Conservation (phyloP, 495 filamentous ascomycete species). For the Xylaria castorea region DNA sequence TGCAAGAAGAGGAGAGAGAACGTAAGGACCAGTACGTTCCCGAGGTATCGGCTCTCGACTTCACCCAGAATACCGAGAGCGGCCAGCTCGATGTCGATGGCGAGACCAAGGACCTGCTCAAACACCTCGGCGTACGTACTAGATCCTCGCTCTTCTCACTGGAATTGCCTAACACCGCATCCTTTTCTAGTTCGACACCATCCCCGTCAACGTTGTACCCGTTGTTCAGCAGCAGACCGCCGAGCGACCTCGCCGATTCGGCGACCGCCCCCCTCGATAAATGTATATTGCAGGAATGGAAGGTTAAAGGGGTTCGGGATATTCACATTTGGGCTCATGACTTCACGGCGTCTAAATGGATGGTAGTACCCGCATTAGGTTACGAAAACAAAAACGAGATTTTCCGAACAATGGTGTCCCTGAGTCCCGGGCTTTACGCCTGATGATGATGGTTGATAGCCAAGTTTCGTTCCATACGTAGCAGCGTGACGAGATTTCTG, state of each 20-base stretch:
- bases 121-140: constrained; percentile 91
- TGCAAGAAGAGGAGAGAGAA: constrained; percentile 99
- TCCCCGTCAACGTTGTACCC: constrained; percentile 91
- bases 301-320: constrained; percentile 27
- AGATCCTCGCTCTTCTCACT: not conserved
- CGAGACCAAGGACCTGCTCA: constrained; percentile 98
- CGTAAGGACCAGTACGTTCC: constrained; percentile 99
- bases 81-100: constrained; percentile 92
- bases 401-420: constrained; percentile 83
- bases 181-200: constrained; percentile 81
- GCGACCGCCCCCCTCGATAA: constrained; percentile 56
- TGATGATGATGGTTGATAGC: constrained; percentile 90
- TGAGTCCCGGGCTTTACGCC: constrained; percentile 64
- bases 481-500: constrained; percentile 20
- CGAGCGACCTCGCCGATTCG: constrained; percentile 69
- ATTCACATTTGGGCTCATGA: constrained; percentile 47
- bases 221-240: constrained; percentile 85
- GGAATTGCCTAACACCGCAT: constrained; percentile 35
- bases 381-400: constrained; percentile 63
- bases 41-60: constrained; percentile 97
- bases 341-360: constrained; percentile 58
- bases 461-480: constrained; percentile 56
- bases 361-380: constrained; percentile 58
- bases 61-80: constrained; percentile 86
- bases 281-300: constrained; percentile 41